phyloP scores from a whole-genome alignment of 1,139 yeast species.

The Kodamaea fungicola region DNA sequence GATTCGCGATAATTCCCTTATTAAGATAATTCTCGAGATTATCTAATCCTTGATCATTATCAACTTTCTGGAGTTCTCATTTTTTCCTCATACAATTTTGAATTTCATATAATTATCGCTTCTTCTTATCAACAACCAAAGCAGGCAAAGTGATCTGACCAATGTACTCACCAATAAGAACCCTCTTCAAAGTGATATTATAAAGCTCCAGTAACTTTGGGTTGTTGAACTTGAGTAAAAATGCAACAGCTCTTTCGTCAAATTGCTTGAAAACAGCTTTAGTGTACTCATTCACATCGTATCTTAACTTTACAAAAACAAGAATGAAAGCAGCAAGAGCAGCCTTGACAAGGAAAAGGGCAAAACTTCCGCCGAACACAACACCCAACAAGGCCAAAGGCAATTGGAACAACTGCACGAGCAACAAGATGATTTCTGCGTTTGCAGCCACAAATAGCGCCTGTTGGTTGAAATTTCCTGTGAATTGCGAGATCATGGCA shows the following conservation, averaged over 20 bases:
- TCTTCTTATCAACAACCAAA: constrained; percentile 6
- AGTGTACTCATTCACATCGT: constrained; percentile 39
- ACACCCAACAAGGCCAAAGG: constrained; percentile 17
- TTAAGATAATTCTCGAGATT: too few species aligned
- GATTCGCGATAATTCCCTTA: too few species aligned
- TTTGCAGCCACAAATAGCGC: constrained; percentile 48
- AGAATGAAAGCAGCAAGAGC: constrained; percentile 27
- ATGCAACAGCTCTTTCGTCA: constrained; percentile 31
- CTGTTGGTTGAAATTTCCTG: constrained; percentile 40
- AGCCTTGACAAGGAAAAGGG: constrained; percentile 16
- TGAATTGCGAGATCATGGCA: constrained; percentile 28
- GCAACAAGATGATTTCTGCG: constrained; percentile 36
- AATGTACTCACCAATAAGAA: constrained; percentile 7
- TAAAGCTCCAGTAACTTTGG: constrained; percentile 9
- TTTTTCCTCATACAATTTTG: too few species aligned
- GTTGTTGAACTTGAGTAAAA: constrained; percentile 20
- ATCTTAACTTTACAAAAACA: constrained; percentile 46
- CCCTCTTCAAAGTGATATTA: constrained; percentile 8
- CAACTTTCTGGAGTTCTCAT: too few species aligned
- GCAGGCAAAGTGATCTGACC: constrained; percentile 8
- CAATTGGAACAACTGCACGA: constrained; percentile 21
- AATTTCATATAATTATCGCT: background rate
- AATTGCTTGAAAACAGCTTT: constrained; percentile 36
- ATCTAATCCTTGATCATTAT: too few species aligned
- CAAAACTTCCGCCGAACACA: constrained; percentile 6